phyloP scores from a whole-genome alignment of 2,329 filamentous ascomycete species.

The Colletotrichum sojae region DNA sequence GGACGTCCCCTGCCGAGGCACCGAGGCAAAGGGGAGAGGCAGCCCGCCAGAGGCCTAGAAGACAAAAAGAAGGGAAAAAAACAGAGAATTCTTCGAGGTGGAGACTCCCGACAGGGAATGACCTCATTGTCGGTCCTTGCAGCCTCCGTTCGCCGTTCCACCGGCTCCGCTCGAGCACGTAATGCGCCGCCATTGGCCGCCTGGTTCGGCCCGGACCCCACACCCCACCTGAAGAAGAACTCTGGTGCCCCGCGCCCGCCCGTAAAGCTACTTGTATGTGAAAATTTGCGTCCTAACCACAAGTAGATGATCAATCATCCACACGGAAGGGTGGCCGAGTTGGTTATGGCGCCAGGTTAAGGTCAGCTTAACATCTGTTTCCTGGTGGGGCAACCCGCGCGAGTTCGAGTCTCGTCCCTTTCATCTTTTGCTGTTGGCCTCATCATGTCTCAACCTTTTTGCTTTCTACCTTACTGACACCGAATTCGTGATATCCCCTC shows the following conservation, averaged over 20 bases:
- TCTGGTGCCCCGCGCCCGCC: not conserved
- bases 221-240: not conserved
- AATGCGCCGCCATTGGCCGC: not conserved
- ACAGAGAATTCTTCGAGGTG: not conserved
- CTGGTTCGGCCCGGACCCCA: conserved; percentile 20
- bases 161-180: not conserved
- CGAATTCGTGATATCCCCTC: too few species aligned
- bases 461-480: not conserved
- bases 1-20: conserved; percentile 11
- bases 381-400: conserved; percentile 41
- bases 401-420: conserved; percentile 42
- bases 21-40: not conserved
- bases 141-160: not conserved
- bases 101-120: not conserved
- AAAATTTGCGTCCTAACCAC: not conserved
- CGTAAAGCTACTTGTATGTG: not conserved
- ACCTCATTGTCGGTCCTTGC: conserved; percentile 13
- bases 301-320: not conserved
- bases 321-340: conserved; percentile 39
- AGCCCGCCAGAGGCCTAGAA: not conserved
- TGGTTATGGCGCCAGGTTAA: conserved; percentile 42
- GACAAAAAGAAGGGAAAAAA: too few species aligned
- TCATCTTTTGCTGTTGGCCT: conserved; percentile 23
- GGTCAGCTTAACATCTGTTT: conserved; percentile 41
- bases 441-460: not conserved